Conservation (phyloP, 2,329 filamentous ascomycete genomes). For the Aspergillus calidoustus region DNA sequence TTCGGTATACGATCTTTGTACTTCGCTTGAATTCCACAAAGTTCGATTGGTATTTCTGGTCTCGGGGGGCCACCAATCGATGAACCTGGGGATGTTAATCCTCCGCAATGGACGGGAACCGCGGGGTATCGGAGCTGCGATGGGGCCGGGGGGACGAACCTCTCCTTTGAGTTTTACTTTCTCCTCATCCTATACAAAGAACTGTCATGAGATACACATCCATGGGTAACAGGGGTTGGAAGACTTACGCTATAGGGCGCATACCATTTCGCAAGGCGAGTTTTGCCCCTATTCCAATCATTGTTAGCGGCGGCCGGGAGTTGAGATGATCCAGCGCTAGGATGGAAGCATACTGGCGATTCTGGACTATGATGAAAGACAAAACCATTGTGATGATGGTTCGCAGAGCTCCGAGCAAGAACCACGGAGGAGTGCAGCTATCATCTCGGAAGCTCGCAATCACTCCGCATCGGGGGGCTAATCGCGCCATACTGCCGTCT, state of each 20-base stretch:
- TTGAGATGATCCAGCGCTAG: not conserved
- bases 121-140: not conserved
- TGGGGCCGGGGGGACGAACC: slow-evolving; percentile 53
- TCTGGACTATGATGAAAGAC: slow-evolving; percentile 89
- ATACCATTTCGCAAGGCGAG: slow-evolving; percentile 98
- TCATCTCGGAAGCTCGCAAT: slow-evolving; percentile 4
- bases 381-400: slow-evolving; percentile 59
- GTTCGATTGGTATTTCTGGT: slow-evolving; percentile 99
- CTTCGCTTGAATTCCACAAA: slow-evolving; percentile 79
- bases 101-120: slow-evolving; percentile 1
- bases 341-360: slow-evolving; percentile 72
- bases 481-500: slow-evolving; percentile 34
- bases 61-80: slow-evolving; percentile 93
- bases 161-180: slow-evolving; percentile 99
- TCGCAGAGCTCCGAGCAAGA: slow-evolving; percentile 20
- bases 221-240: not conserved
- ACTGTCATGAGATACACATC: not conserved
- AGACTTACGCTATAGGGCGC: slow-evolving; percentile 79
- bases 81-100: slow-evolving; percentile 67
- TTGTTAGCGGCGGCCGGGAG: slow-evolving; percentile 25
- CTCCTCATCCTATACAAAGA: slow-evolving; percentile 74
- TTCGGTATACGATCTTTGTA: slow-evolving; percentile 95
- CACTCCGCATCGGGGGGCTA: slow-evolving; percentile 27
- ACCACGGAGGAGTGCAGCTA: slow-evolving; percentile 24
- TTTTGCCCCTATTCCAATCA: slow-evolving; percentile 77